Conservation (phyloP, 129 eudicot species). For the Lactuca saligna region DNA sequence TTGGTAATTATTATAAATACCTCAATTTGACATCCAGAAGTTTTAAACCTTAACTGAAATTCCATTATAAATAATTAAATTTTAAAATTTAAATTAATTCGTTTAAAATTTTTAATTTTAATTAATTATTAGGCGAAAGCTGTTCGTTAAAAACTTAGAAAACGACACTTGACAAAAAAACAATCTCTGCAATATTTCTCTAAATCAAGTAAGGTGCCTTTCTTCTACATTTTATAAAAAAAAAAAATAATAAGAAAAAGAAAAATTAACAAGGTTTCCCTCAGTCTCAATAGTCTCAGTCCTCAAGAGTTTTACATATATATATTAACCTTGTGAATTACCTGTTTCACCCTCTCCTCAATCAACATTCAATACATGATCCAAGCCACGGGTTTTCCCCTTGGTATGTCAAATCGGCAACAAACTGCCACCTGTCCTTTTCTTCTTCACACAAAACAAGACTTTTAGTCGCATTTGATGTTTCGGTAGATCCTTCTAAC, state of each 20-base stretch:
- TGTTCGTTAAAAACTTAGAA: too few relatives aligned
- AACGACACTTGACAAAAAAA: conserved; percentile 9
- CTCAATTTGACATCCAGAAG: too few relatives aligned
- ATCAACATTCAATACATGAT: not conserved
- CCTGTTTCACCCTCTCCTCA: conserved; percentile 9
- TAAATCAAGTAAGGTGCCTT: conserved; percentile 20
- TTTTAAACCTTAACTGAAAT: too few relatives aligned
- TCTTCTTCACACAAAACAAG: conserved; percentile 6
- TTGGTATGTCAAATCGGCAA: conserved; percentile 1
- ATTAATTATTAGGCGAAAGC: too few relatives aligned
- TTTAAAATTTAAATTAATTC: not conserved
- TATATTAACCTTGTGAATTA: conserved; percentile 21
- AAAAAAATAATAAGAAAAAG: not conserved
- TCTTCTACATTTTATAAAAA: conserved; percentile 35
- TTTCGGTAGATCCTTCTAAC: conserved; percentile 85
- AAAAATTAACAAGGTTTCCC: conserved; percentile 21
- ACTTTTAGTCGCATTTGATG: conserved; percentile 65
- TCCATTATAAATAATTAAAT: too few relatives aligned
- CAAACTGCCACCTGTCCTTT: not conserved
- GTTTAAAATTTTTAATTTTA: not conserved
- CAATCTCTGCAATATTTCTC: conserved; percentile 27
- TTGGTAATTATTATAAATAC: too few relatives aligned
- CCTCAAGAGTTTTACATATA: conserved; percentile 31
- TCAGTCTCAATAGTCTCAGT: not conserved
- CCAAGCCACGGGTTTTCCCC: conserved; percentile 4